A percentile compares a stretch with the other conserved stretches of the same genome.
phyloP scores from a whole-genome alignment of 2,329 filamentous ascomycete species.

The Monilinia aucupariae region DNA sequence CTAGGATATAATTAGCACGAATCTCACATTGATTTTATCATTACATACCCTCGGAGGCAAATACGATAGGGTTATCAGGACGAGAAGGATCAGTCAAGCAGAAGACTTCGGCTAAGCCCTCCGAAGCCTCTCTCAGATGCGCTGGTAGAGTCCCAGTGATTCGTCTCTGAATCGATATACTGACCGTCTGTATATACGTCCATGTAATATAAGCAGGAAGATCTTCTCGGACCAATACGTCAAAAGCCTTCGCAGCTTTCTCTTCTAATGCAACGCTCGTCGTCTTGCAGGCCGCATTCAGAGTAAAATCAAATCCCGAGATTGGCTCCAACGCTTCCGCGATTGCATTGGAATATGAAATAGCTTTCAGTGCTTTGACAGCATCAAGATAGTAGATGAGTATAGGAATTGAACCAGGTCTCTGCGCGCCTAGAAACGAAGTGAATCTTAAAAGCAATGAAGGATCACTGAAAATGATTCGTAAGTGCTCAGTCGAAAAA shows the following conservation, averaged over 20 bases:
- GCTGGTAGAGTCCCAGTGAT: constrained; percentile 62
- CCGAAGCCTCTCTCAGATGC: constrained; percentile 61
- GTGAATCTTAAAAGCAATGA: constrained; percentile 60
- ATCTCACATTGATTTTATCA: background rate
- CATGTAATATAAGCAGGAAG: constrained; percentile 67
- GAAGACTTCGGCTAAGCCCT: constrained; percentile 71
- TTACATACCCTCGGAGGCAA: constrained; percentile 62
- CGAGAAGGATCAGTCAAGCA: constrained; percentile 70
- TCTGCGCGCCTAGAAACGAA: constrained; percentile 55
- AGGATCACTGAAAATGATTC: constrained; percentile 59
- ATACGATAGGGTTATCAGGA: constrained; percentile 69
- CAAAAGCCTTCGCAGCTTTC: constrained; percentile 60
- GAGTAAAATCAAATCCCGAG: constrained; percentile 50
- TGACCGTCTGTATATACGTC: constrained; percentile 64
- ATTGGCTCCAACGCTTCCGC: constrained; percentile 55
- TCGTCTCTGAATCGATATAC: constrained; percentile 59
- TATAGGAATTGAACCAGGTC: constrained; percentile 58
- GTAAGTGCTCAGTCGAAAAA: constrained; percentile 60
- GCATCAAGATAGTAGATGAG: constrained; percentile 69
- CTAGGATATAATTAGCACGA: constrained; percentile 38
- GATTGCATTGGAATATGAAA: constrained; percentile 66
- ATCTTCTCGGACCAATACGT: constrained; percentile 59
- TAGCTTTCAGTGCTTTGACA: constrained; percentile 63
- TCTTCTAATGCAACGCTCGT: constrained; percentile 54
- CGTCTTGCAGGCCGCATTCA: constrained; percentile 46